A percentile compares a stretch with the other conserved stretches of the same genome.
phyloP scores from a whole-genome alignment of 2,329 filamentous ascomycete species.

The Xylaria sp. region DNA sequence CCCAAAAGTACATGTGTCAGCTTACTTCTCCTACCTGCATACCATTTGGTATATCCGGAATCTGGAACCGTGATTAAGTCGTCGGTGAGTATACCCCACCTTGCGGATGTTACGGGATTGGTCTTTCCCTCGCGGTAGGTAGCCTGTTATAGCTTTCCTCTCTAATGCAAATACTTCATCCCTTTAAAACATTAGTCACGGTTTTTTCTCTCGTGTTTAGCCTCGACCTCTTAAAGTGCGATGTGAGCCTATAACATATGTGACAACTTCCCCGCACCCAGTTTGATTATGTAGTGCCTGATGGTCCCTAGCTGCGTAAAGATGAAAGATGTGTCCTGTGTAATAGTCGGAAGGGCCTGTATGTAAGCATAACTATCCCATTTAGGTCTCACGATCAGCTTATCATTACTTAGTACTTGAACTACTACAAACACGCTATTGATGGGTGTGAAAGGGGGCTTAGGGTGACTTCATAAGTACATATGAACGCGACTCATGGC shows the following conservation, averaged over 20 bases:
- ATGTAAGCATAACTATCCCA: background rate
- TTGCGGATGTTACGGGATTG: constrained; percentile 20
- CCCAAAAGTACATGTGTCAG: constrained; percentile 24
- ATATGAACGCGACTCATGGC: background rate
- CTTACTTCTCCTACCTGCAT: constrained; percentile 9
- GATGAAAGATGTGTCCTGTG: background rate
- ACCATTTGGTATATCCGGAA: constrained; percentile 17
- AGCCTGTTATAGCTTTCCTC: constrained; percentile 28
- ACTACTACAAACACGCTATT: background rate
- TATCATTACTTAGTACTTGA: background rate
- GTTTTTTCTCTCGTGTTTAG: constrained; percentile 8
- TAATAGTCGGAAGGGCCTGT: background rate
- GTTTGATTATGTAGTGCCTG: background rate
- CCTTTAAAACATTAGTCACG: background rate
- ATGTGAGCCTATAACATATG: background rate
- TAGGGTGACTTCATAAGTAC: background rate
- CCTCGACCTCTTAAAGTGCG: background rate
- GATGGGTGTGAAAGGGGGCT: background rate
- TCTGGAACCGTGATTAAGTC: constrained; percentile 30
- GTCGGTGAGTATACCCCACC: constrained; percentile 44
- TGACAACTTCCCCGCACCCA: background rate
- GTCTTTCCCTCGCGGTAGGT: constrained; percentile 20
- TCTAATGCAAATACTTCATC: constrained; percentile 7
- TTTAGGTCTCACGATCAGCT: background rate
- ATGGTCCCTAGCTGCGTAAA: background rate